phyloP scores from a whole-genome alignment of 2,329 filamentous ascomycete genomes.

The Colletotrichum viniferum region DNA sequence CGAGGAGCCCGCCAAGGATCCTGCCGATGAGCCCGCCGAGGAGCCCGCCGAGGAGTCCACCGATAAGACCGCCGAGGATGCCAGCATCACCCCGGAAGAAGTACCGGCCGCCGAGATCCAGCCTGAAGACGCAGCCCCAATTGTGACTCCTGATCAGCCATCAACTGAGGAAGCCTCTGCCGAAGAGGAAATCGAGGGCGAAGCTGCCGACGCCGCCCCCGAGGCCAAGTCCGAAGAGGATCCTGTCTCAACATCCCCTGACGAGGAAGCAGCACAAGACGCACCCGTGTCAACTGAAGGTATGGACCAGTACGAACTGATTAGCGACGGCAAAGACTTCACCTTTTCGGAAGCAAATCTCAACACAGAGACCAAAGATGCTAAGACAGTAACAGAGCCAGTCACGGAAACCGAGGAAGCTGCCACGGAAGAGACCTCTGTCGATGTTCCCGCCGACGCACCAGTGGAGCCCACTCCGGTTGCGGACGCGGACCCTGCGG shows the following conservation, averaged over 20 bases:
- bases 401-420: background rate
- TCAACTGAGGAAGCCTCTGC: background rate
- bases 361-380: background rate
- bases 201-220: background rate
- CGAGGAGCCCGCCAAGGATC: background rate
- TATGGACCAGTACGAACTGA: constrained; percentile 17
- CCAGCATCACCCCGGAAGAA: background rate
- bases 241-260: background rate
- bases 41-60: background rate
- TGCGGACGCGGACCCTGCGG: background rate
- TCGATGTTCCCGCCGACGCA: background rate
- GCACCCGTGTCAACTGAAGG: constrained; percentile 5
- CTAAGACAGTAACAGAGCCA: constrained; percentile 8
- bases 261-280: background rate
- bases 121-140: background rate
- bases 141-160: background rate
- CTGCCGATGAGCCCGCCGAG: too few species aligned
- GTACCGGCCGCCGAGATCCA: background rate
- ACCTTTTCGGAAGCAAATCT: background rate
- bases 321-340: constrained; percentile 16
- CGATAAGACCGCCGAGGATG: background rate
- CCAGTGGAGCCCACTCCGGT: background rate
- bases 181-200: background rate
- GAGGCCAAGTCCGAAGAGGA: background rate
- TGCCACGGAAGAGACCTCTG: background rate